Conservation (phyloP, 1,139 yeast genomes). For the Saccharomyces uvarum region DNA sequence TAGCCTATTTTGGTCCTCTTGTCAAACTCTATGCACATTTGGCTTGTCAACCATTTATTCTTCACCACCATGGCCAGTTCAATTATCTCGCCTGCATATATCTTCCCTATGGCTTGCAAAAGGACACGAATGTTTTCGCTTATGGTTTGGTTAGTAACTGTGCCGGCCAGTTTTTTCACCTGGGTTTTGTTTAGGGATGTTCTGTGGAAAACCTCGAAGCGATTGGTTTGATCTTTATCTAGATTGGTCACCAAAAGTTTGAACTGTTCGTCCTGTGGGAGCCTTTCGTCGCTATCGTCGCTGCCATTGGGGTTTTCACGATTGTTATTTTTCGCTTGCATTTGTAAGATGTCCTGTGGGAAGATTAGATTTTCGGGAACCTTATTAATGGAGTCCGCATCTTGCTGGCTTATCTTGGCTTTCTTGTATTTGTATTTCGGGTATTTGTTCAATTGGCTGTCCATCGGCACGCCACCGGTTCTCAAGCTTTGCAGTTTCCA, state of each 20-base stretch:
- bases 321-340: background rate
- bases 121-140: slow-evolving; percentile 77
- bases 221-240: slow-evolving; percentile 74
- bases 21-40: slow-evolving; percentile 27
- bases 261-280: slow-evolving; percentile 47
- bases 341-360: slow-evolving; percentile 19
- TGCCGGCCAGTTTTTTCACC: slow-evolving; percentile 72
- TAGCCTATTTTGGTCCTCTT: slow-evolving; percentile 30
- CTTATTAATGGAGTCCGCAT: slow-evolving; percentile 13
- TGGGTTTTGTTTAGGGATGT: slow-evolving; percentile 74
- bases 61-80: slow-evolving; percentile 72
- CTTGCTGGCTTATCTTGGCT: background rate
- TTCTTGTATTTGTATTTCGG: slow-evolving; percentile 6
- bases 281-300: slow-evolving; percentile 1
- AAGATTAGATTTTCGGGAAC: slow-evolving; percentile 24
- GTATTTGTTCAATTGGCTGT: background rate
- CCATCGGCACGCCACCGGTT: slow-evolving; percentile 22
- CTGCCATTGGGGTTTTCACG: background rate
- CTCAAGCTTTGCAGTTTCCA: slow-evolving; percentile 29
- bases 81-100: slow-evolving; percentile 79
- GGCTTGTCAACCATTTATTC: slow-evolving; percentile 44
- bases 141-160: slow-evolving; percentile 74
- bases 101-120: slow-evolving; percentile 80
- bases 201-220: slow-evolving; percentile 83
- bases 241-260: slow-evolving; percentile 64